These are phyloP conservation scores for Metschnikowia noctiluminum DNA, from an alignment of 805 yeast genomes.

Conservation along the genomic window DNA sequence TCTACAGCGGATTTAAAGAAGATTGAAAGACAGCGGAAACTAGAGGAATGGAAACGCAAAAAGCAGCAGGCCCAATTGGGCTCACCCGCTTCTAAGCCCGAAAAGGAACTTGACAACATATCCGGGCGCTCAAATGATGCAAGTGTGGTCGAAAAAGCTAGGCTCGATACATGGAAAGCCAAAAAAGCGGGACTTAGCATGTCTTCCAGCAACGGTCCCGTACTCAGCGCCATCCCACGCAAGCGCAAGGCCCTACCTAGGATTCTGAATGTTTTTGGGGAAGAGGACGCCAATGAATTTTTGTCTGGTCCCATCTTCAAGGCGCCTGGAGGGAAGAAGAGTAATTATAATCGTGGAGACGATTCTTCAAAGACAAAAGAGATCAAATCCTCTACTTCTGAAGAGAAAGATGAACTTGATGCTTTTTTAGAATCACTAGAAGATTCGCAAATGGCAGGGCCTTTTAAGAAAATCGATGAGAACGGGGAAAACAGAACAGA, in stretches of 20 bases:
- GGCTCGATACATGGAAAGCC: conserved; percentile 53
- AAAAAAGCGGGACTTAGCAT: conserved; percentile 14
- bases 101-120: not conserved
- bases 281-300: conserved; percentile 26
- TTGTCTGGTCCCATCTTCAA: conserved; percentile 18
- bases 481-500: no score
- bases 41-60: conserved; percentile 20
- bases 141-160: conserved; percentile 22
- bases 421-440: conserved; percentile 14
- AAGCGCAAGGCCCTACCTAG: not conserved
- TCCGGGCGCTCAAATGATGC: conserved; percentile 3
- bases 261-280: conserved; percentile 16
- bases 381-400: not conserved
- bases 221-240: not conserved
- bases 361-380: not conserved
- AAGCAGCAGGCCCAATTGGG: conserved; percentile 12
- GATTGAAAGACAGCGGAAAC: conserved; percentile 14
- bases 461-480: not conserved
- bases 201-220: not conserved
- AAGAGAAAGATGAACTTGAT: conserved; percentile 28
- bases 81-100: not conserved
- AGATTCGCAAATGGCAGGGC: not conserved
- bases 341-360: conserved; percentile 11
- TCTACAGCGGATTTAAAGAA: conserved; percentile 9
- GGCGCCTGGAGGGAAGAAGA: conserved; percentile 17